Evolutionary conservation across 805 yeast species (phyloP).

Genomic region (Henningerozyma blattae): DNA sequence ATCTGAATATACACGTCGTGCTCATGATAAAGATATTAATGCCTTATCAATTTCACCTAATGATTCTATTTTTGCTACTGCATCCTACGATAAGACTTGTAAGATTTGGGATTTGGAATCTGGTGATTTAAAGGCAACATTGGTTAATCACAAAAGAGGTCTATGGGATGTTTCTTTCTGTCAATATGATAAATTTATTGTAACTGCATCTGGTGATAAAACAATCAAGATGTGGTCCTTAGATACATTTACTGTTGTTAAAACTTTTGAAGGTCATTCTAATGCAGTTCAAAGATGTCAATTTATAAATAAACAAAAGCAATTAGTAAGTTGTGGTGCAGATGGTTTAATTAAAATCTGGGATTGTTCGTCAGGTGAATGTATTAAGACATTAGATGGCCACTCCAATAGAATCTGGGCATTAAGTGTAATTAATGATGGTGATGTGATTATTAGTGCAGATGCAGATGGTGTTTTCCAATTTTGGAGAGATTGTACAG

Average conservation of each 20-base stretch:
- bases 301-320: slow-evolving; percentile 55
- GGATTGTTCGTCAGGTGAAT: slow-evolving; percentile 71
- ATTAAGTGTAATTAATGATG: slow-evolving; percentile 51
- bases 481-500: slow-evolving; percentile 82
- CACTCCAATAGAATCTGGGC: slow-evolving; percentile 97
- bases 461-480: slow-evolving; percentile 93
- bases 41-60: slow-evolving; percentile 84
- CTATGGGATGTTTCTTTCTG: slow-evolving; percentile 86
- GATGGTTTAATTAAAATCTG: slow-evolving; percentile 90
- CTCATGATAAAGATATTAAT: slow-evolving; percentile 94
- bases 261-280: slow-evolving; percentile 89
- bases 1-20: slow-evolving; percentile 84
- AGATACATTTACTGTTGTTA: slow-evolving; percentile 57
- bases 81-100: slow-evolving; percentile 85
- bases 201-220: slow-evolving; percentile 88
- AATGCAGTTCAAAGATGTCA: slow-evolving; percentile 79
- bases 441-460: slow-evolving; percentile 64
- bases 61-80: slow-evolving; percentile 80
- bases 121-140: slow-evolving; percentile 80
- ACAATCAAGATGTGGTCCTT: slow-evolving; percentile 84
- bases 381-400: slow-evolving; percentile 76
- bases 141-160: slow-evolving; percentile 89
- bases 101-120: slow-evolving; percentile 76
- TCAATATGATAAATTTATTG: slow-evolving; percentile 61
- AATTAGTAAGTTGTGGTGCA: slow-evolving; percentile 69